phyloP scores from a whole-genome alignment of 192 early-diverging fungal species.

The Coemansia sp. region DNA sequence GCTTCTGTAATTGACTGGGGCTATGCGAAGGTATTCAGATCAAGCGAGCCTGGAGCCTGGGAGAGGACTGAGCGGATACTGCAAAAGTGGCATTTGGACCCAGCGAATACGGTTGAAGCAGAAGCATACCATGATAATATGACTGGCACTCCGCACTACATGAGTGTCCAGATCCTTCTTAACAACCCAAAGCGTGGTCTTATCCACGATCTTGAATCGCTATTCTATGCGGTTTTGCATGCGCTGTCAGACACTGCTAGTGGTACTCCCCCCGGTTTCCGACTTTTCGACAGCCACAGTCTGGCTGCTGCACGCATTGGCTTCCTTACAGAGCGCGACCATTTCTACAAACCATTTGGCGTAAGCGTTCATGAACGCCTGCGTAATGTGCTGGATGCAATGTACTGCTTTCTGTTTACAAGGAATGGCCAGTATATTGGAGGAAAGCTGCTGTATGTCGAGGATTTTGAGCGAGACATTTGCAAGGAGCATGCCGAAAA shows the following conservation, averaged over 20 bases:
- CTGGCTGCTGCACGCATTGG: neutral
- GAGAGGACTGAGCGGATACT: neutral
- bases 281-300: neutral
- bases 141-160: conserved; percentile 7
- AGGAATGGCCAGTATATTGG: neutral
- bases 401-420: neutral
- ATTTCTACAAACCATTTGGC: neutral
- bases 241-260: neutral
- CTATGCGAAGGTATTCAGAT: neutral
- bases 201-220: conserved; percentile 12
- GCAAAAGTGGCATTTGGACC: neutral
- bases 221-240: conserved; percentile 12
- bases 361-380: neutral
- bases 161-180: conserved; percentile 14
- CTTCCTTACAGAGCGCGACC: neutral
- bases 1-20: conserved; percentile 25
- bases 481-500: neutral
- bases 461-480: neutral
- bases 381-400: neutral
- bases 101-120: neutral
- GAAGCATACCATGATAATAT: neutral
- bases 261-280: neutral
- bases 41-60: neutral
- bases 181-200: neutral
- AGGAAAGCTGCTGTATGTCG: neutral